Conservation (phyloP, 2,329 filamentous ascomycete species). For the Xylaria hypoxylon region DNA sequence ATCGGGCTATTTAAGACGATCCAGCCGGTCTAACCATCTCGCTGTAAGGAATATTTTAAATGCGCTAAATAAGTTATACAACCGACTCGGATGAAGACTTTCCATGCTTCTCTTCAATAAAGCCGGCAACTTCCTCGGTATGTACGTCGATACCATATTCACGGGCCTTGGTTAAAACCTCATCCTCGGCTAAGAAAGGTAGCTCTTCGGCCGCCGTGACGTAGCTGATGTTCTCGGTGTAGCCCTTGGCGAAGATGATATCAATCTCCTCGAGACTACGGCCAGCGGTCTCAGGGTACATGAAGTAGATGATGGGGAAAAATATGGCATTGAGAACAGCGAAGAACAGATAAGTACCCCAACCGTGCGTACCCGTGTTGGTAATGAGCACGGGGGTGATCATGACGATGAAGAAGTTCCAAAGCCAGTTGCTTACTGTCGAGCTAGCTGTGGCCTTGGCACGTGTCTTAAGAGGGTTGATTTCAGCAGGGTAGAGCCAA, state of each 20-base stretch:
- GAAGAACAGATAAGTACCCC: constrained; percentile 62
- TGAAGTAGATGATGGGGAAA: constrained; percentile 61
- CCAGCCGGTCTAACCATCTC: constrained; percentile 1
- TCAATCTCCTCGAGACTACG: constrained; percentile 68
- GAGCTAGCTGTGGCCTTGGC: constrained; percentile 64
- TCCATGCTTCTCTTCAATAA: constrained; percentile 38
- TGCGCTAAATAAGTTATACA: constrained; percentile 2
- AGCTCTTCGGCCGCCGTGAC: constrained; percentile 68
- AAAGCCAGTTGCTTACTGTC: constrained; percentile 63
- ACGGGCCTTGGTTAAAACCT: constrained; percentile 62
- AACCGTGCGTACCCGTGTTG: constrained; percentile 59
- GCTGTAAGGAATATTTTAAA: neutral
- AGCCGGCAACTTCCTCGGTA: constrained; percentile 43
- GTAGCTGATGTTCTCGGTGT: constrained; percentile 69
- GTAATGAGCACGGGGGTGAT: constrained; percentile 73
- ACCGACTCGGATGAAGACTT: constrained; percentile 31
- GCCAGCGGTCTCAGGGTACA: constrained; percentile 64
- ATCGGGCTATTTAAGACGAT: constrained; percentile 2
- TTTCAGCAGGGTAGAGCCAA: constrained; percentile 68
- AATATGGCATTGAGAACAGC: constrained; percentile 60
- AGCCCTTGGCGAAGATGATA: constrained; percentile 69
- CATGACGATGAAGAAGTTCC: constrained; percentile 66
- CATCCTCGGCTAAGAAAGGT: constrained; percentile 62
- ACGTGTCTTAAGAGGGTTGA: constrained; percentile 62
- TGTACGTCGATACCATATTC: constrained; percentile 47